These are phyloP conservation scores for Dimargaris verticillata DNA, from an alignment of 192 early-diverging fungal species.

Conservation along the genomic window DNA sequence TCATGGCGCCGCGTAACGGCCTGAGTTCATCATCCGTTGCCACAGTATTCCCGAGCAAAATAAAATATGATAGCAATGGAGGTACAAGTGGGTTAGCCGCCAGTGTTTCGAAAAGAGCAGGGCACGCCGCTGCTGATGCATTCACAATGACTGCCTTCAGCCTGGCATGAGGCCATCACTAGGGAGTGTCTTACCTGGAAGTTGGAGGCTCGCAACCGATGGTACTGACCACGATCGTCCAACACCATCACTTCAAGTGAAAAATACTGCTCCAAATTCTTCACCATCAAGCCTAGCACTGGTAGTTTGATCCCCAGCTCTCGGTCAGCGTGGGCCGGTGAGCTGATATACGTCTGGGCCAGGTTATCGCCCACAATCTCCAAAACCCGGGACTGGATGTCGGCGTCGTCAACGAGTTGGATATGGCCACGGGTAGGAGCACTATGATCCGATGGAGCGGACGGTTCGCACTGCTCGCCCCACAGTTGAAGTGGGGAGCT, in stretches of 20 bases:
- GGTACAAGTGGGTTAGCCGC: neutral
- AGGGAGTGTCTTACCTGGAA: conserved; percentile 46
- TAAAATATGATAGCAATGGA: neutral
- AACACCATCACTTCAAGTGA: conserved; percentile 74
- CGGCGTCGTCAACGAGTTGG: conserved; percentile 60
- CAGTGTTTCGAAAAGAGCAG: neutral
- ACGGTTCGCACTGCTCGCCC: conserved; percentile 40
- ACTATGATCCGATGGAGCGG: conserved; percentile 6
- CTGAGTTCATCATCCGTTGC: neutral
- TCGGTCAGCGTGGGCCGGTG: conserved; percentile 53
- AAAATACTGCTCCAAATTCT: conserved; percentile 78
- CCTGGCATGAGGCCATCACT: neutral
- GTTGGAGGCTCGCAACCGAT: conserved; percentile 71
- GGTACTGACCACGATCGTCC: conserved; percentile 60
- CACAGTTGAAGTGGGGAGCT: conserved; percentile 49
- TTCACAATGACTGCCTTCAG: neutral
- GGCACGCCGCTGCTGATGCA: neutral
- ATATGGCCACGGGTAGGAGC: conserved; percentile 38
- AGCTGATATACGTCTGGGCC: conserved; percentile 68
- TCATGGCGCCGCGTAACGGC: neutral
- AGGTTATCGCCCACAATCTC: conserved; percentile 67
- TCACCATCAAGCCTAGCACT: conserved; percentile 68
- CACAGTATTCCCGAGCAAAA: neutral
- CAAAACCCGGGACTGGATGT: conserved; percentile 63
- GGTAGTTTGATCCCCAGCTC: conserved; percentile 79